Evolutionary conservation across 2,329 filamentous ascomycete species (phyloP).

Genomic region (Talaromyces amestolkiae): DNA sequence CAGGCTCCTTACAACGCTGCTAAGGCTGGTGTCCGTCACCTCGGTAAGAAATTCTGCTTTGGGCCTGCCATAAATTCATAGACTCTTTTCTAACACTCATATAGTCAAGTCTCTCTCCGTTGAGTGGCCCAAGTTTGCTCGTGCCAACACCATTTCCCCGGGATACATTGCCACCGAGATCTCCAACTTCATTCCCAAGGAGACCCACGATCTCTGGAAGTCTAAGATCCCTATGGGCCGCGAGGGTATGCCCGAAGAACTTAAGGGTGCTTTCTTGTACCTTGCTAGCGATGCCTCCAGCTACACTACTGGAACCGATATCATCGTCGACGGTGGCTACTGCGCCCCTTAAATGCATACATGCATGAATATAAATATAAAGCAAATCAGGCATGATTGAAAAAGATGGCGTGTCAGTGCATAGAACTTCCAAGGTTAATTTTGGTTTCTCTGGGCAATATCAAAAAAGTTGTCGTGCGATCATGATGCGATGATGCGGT

Average conservation of each 20-base stretch:
- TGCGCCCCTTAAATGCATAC: slow-evolving; percentile 25
- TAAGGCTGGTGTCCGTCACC: slow-evolving; percentile 60
- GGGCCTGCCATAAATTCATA: slow-evolving; percentile 38
- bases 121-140: slow-evolving; percentile 73
- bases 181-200: slow-evolving; percentile 60
- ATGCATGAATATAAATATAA: neutral
- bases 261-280: slow-evolving; percentile 67
- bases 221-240: slow-evolving; percentile 78
- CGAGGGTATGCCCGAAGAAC: slow-evolving; percentile 68
- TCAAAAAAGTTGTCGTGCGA: slow-evolving; percentile 6
- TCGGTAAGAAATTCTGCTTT: slow-evolving; percentile 48
- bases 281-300: slow-evolving; percentile 48
- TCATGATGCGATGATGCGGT: neutral
- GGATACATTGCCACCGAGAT: slow-evolving; percentile 76
- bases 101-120: slow-evolving; percentile 67
- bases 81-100: slow-evolving; percentile 17
- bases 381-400: neutral
- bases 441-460: neutral
- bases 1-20: slow-evolving; percentile 73
- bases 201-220: slow-evolving; percentile 71
- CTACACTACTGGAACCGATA: slow-evolving; percentile 50
- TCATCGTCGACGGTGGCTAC: slow-evolving; percentile 51
- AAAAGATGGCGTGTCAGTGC: neutral
- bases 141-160: slow-evolving; percentile 69
- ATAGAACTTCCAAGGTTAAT: neutral